phyloP scores from a whole-genome alignment of 2,329 filamentous ascomycete genomes.

The Tolypocladium album region DNA sequence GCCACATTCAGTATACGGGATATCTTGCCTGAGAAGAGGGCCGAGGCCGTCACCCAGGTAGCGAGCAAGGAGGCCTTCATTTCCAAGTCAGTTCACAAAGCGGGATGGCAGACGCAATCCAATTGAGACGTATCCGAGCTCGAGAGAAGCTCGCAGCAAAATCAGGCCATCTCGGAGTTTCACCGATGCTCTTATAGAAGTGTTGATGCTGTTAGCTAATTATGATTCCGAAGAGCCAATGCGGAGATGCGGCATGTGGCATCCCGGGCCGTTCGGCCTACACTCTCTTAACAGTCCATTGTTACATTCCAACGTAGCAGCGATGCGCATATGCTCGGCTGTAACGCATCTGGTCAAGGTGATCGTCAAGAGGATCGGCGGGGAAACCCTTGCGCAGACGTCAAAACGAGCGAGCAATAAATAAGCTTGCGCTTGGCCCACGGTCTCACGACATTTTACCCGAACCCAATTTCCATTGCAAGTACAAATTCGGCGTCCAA shows the following conservation, averaged over 20 bases:
- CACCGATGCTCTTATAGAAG: background rate
- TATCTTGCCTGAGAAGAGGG: background rate
- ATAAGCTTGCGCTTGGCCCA: background rate
- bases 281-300: background rate
- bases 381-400: background rate
- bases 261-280: background rate
- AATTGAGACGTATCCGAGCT: no score
- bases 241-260: background rate
- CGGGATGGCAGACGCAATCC: background rate
- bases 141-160: background rate
- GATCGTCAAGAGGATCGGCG: background rate
- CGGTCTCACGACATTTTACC: background rate
- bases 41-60: background rate
- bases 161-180: background rate
- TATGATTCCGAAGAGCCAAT: background rate
- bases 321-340: background rate
- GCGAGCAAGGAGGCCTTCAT: background rate
- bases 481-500: no score
- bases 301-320: background rate
- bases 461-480: no score
- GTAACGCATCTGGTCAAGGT: background rate
- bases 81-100: background rate
- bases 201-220: background rate
- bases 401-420: background rate
- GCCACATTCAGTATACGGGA: background rate